phyloP scores from a whole-genome alignment of 2,329 filamentous ascomycete genomes.

The Phoma sp. region DNA sequence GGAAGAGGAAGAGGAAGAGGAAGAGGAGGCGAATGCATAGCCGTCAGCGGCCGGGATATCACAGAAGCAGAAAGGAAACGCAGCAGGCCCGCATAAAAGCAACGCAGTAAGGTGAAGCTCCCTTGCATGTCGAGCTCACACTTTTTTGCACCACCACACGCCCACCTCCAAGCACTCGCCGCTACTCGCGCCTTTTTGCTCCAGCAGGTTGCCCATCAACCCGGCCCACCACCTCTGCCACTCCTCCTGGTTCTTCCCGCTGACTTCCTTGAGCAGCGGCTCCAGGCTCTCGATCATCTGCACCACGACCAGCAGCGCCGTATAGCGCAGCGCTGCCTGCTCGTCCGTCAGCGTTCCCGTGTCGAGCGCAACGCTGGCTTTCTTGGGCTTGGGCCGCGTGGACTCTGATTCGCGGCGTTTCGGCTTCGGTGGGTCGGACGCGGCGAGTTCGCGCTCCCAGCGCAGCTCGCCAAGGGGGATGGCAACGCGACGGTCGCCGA shows the following conservation, averaged over 20 bases:
- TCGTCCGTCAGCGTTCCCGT: constrained; percentile 65
- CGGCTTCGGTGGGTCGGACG: constrained; percentile 25
- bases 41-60: constrained; percentile 18
- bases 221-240: constrained; percentile 90
- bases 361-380: constrained; percentile 39
- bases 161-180: constrained; percentile 81
- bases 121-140: constrained; percentile 35
- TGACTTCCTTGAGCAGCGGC: constrained; percentile 79
- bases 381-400: constrained; percentile 39
- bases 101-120: background rate
- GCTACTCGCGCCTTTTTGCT: constrained; percentile 77
- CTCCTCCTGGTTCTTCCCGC: constrained; percentile 86
- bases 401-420: constrained; percentile 65
- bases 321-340: constrained; percentile 76
- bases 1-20: background rate
- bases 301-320: constrained; percentile 80
- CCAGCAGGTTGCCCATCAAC: constrained; percentile 84
- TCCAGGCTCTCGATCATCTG: constrained; percentile 87
- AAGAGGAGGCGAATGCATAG: background rate
- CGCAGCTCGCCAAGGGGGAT: constrained; percentile 83
- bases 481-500: constrained; percentile 79
- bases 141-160: constrained; percentile 69
- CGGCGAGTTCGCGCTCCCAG: constrained; percentile 78
- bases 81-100: background rate
- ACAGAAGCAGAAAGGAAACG: constrained; percentile 1